Evolutionary conservation across 768 basidiomycete genomes (phyloP).

Genomic region (Naganishia vaughanmartiniae): DNA sequence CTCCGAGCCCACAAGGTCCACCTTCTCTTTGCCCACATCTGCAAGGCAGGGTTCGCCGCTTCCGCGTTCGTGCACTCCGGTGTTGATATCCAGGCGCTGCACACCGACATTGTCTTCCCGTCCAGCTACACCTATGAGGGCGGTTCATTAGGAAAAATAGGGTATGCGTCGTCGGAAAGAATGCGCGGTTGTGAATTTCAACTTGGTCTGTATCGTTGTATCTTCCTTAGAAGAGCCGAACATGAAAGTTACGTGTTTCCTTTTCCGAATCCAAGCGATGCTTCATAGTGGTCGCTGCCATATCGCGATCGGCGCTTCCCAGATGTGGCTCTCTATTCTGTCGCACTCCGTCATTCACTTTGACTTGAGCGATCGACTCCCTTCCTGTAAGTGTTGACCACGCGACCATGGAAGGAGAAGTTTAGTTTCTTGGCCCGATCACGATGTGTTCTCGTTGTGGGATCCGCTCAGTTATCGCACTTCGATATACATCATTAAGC

Average conservation of each 20-base stretch:
- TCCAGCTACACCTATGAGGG: neutral
- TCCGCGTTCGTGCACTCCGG: neutral
- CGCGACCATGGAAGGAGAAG: too few relatives aligned
- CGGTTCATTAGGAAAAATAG: neutral
- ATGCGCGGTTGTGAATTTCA: neutral
- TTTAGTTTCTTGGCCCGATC: too few relatives aligned
- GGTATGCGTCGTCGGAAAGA: too few relatives aligned
- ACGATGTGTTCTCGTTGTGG: too few relatives aligned
- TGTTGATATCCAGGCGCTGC: neutral
- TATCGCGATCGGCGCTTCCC: neutral
- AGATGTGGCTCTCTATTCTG: neutral
- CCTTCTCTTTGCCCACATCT: too few relatives aligned
- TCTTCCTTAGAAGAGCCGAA: neutral
- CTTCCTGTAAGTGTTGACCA: too few relatives aligned
- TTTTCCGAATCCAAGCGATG: too few relatives aligned
- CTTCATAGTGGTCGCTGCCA: neutral
- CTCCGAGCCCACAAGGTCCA: too few relatives aligned
- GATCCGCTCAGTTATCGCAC: too few relatives aligned
- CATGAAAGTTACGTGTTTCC: neutral
- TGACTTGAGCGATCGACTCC: too few relatives aligned
- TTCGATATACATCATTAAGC: too few relatives aligned
- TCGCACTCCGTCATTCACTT: neutral
- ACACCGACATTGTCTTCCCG: neutral
- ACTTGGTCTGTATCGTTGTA: neutral
- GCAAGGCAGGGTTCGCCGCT: neutral